A percentile compares a stretch with the other conserved stretches of the same genome.
Evolutionary conservation across 805 yeast species (phyloP).

Genomic region (Yarrowia bubula): DNA sequence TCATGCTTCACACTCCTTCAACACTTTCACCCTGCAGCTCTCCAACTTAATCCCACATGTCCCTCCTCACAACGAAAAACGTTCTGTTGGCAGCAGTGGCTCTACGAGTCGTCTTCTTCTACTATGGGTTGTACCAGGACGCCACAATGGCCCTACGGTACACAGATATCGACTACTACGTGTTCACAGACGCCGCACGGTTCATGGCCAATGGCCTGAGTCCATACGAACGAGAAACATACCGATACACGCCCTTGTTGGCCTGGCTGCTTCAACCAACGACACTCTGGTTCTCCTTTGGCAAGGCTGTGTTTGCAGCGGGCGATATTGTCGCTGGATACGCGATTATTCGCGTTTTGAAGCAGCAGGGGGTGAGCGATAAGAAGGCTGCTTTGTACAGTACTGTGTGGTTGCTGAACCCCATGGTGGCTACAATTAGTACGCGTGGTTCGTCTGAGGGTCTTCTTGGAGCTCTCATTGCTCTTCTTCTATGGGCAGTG

Average conservation of each 20-base stretch:
- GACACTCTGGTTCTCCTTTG: slow-evolving; percentile 52
- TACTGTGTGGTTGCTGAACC: slow-evolving; percentile 83
- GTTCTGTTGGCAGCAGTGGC: slow-evolving; percentile 36
- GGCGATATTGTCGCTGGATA: slow-evolving; percentile 82
- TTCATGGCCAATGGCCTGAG: slow-evolving; percentile 54
- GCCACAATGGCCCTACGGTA: slow-evolving; percentile 71
- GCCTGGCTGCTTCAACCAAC: slow-evolving; percentile 83
- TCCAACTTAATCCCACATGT: slow-evolving; percentile 15
- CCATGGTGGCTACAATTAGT: slow-evolving; percentile 90
- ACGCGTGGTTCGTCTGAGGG: slow-evolving; percentile 95
- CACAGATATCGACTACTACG: slow-evolving; percentile 92
- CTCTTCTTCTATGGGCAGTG: slow-evolving; percentile 51
- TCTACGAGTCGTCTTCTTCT: slow-evolving; percentile 59
- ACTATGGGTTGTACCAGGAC: slow-evolving; percentile 87
- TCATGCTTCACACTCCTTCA: too few relatives aligned
- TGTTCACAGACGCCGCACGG: slow-evolving; percentile 87
- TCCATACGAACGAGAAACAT: slow-evolving; percentile 84
- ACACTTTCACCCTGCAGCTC: slow-evolving; percentile 2
- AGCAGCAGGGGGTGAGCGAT: slow-evolving; percentile 36
- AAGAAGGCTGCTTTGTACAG: slow-evolving; percentile 46
- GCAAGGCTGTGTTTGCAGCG: slow-evolving; percentile 71
- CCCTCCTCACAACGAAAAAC: slow-evolving; percentile 28
- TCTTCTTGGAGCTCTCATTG: slow-evolving; percentile 71
- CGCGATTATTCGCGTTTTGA: slow-evolving; percentile 49
- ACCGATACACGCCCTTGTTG: slow-evolving; percentile 86